Evolutionary conservation across 1,284 basidiomycete genomes (phyloP).

Genomic region (Cystobasidium slooffiae): DNA sequence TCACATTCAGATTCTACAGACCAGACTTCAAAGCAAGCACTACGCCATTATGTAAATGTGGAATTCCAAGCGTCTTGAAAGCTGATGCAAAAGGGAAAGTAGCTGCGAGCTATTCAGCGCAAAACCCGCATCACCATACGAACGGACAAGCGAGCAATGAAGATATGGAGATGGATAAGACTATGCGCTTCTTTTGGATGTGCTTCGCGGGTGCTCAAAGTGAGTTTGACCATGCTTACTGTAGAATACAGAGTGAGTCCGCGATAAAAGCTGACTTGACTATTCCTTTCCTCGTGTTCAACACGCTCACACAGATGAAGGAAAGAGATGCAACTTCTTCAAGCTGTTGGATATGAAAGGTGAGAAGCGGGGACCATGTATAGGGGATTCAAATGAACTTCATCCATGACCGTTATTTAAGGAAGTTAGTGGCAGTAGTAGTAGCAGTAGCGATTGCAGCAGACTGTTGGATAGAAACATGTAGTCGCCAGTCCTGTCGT

Average conservation of each 20-base stretch:
- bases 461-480: too few species aligned
- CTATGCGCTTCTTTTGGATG: slow-evolving; percentile 43
- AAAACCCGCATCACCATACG: neutral
- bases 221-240: slow-evolving; percentile 58
- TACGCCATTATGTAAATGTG: slow-evolving; percentile 71
- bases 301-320: slow-evolving; percentile 64
- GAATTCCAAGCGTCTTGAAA: slow-evolving; percentile 73
- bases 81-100: slow-evolving; percentile 70
- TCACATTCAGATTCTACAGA: slow-evolving; percentile 67
- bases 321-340: slow-evolving; percentile 83
- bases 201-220: slow-evolving; percentile 52
- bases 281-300: neutral
- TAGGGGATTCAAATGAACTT: slow-evolving; percentile 9
- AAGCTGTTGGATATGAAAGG: slow-evolving; percentile 73
- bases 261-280: slow-evolving; percentile 58
- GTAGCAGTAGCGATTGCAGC: too few species aligned
- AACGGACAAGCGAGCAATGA: slow-evolving; percentile 8
- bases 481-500: too few species aligned
- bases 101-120: slow-evolving; percentile 22
- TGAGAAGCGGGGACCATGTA: slow-evolving; percentile 69
- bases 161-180: slow-evolving; percentile 53
- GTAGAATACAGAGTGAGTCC: slow-evolving; percentile 67
- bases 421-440: too few species aligned
- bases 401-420: too few species aligned
- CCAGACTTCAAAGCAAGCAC: slow-evolving; percentile 79